Evolutionary conservation across 208 protist genomes (phyloP), one percentile per base, ranked within the genome.

Genomic region (Trypanosoma congolense): DNA sequence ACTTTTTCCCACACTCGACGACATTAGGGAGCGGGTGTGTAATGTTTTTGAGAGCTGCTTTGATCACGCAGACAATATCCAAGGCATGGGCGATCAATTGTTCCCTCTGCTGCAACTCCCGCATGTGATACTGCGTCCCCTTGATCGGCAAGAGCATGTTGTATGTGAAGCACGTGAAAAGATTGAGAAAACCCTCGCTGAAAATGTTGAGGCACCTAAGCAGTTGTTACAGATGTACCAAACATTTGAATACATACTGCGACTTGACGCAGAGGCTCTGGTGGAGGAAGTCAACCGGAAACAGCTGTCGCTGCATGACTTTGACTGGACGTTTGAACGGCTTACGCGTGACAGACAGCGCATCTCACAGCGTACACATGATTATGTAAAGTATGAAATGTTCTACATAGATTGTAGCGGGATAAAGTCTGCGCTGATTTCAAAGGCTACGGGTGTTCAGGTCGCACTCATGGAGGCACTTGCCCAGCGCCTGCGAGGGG

Each of bases 151-250:
- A 19, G 84, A 93, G 52, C 73, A 74, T n/a, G 68, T 66, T 33
- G 88, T 93, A 24, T 57, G 75, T 26, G 70, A 73, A 9, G 68
- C 72, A 31, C 66, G 73, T 14, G 48, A 63, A 38, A 64, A 78
- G 18, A 65, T 96, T n/a, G 53, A 72, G 42, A 57, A 59, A 40
- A 72, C 77, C 31, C 65, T 96, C 46, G 62, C 50, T 19, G 74
- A 75, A 19, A 95, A 93, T 65, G 66, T 71, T 19, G 73, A 87
- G 52, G 91, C 87, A 21, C 91, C 91, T 24, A 67, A 57, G 48
- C 88, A 96, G 65, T 73, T 96, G 21, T 70, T 79, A 31, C 80
- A 92, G 43, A 89, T 96, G 87, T 96, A 96, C 57, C 74, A 77
- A 43, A 74, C 73, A 4, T 96, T 96, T 59, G 91, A 93, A 49